Conservation (phyloP, 2,329 filamentous ascomycete species). For the Aureobasidium subglaciale region DNA sequence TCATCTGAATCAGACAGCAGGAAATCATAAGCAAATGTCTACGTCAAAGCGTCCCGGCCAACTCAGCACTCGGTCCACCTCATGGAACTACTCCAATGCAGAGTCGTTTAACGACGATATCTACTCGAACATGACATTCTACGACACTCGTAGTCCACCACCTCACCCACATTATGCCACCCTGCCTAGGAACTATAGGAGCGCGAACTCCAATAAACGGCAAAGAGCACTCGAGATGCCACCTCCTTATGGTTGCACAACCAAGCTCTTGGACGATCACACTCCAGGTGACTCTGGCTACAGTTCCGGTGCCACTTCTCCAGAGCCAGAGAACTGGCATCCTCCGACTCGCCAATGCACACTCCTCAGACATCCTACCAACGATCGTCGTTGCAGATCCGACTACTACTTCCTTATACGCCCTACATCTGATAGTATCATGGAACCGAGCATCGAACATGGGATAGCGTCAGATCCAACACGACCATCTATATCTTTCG, state of each 20-base stretch:
- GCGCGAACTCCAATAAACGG: not conserved
- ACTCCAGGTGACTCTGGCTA: not conserved
- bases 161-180: not conserved
- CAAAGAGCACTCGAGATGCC: not conserved
- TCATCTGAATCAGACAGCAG: not conserved
- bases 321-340: not conserved
- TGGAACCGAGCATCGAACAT: not conserved
- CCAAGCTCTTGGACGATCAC: not conserved
- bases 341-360: not conserved
- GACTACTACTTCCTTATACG: not conserved
- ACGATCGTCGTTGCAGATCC: not conserved
- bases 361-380: not conserved
- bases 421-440: not conserved
- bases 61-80: not conserved
- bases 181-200: not conserved
- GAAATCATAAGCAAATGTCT: not conserved
- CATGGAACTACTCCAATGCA: slow-evolving; percentile 11
- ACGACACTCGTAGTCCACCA: not conserved
- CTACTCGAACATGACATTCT: not conserved
- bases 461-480: not conserved
- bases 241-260: not conserved
- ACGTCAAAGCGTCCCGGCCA: not conserved
- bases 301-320: not conserved
- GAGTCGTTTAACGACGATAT: slow-evolving; percentile 3
- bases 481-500: not conserved